Base-by-base conservation (phyloP, 768 basidiomycete genomes). In the Tulasnella sp. region DNA sequence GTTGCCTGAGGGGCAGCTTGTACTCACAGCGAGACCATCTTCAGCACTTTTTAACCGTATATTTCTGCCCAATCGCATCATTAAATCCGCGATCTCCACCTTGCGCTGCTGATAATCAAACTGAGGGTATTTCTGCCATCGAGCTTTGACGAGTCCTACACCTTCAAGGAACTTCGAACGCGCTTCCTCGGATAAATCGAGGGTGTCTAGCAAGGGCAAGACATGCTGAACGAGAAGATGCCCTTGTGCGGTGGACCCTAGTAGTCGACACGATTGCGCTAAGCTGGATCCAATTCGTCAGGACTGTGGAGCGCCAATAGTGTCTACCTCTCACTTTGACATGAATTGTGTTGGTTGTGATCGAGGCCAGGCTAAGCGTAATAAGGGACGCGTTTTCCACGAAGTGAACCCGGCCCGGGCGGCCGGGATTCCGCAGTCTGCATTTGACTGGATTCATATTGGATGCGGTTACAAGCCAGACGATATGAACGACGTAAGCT, bases 401-500 rank as follows among this genome's bases (percentile, higher is more conserved):
- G 15, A 15, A 38, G 34, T 38, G 15, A 38, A 38, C 15, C 34
- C 34, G 15, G 34, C 7, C 15, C 15, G 7, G 34, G 7, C 34
- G 7, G 15, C 15, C 34, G 34, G 7, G 15, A 5, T 7, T 7
- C 15, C 15, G 34, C 34, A 38, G 5, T 7, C 15, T 38, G 34
- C 34, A 38, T 38, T 38, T 38, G 34, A 38, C 15, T 38, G 34
- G 15, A 38, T 38, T 38, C 5, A 38, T 38, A 38, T 38, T 38
- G 34, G 15, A 38, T 5, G 34, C 7, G 15, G 15, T 38, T 38
- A 38, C 34, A 38, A 38, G 5, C 7, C 5, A 38, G 34, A 38
- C 34, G 34, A 38, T 15, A 15, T 38, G 15, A 15, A 15, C 15
- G 55, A 56, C 15, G 66, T 64, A n/a, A 94, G 73, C 66, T 98